Evolutionary conservation across 179 eudicot genomes (phyloP), one percentile per base, ranked within the genome.

Genomic region (Nepenthes alata): DNA sequence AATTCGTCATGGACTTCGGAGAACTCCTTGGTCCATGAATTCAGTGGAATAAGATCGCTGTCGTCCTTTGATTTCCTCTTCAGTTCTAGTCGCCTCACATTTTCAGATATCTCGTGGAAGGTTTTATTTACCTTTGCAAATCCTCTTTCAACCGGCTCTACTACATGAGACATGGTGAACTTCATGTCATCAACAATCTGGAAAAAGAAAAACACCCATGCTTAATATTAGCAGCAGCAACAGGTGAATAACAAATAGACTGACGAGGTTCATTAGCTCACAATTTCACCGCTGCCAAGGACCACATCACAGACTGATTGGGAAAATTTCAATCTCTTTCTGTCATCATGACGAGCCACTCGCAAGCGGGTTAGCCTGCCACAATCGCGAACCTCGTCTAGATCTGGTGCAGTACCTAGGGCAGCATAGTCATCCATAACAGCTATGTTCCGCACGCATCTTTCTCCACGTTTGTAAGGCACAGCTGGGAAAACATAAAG

Each of bases 281-380:
- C 97, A 39, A 90, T 90, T 88, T 79, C 97, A 63, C 97, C 88
- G 69, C 97, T 90, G 67, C 97, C 95, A 12, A 90, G 69, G 12
- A 90, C 97, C 45, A 90, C 97, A 74, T 90, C 97, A 65, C 97
- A 86, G 61, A 90, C 94, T 47, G 88, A 88, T 74, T 91, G 97
- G 53, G 85, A 96, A 59, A 91, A 79, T 54, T 77, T 91, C 72
- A 89, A 67, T 15, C 84, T 78, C 75, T 84, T 77, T 63, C 80
- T 67, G 50, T 91, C 91, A 56, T 83, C 88, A 56, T 72, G 83
- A 35, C 72, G 72, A 73, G 80, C 67, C 55, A 81, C 58, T 49
- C 75, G 70, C 62, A 78, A 62, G 68, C 69, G 78, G 45, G 91
- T 81, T 54, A 75, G 74, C 77, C 81, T 81, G 61, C 84, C 81